phyloP scores from a whole-genome alignment of 2,329 filamentous ascomycete species.

The Calonectria hongkongensis region DNA sequence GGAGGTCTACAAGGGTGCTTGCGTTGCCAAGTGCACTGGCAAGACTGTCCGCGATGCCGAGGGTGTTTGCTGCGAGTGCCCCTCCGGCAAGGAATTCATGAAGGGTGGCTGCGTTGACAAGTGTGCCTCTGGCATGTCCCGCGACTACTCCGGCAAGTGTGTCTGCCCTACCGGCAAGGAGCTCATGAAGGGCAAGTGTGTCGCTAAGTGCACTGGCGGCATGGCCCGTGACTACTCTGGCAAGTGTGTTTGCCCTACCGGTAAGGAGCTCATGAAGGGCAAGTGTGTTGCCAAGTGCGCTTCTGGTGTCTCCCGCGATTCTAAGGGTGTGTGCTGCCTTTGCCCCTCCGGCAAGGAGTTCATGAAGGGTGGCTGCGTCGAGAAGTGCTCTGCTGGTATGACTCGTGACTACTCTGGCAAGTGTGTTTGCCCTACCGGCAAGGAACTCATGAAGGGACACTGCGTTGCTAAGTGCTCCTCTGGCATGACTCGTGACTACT shows the following conservation, averaged over 20 bases:
- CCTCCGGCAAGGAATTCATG: neutral
- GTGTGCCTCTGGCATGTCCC: constrained; percentile 1
- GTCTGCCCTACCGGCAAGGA: neutral
- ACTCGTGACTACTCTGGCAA: neutral
- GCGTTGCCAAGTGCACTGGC: constrained; percentile 10
- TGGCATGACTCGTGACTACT: neutral
- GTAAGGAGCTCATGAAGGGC: neutral
- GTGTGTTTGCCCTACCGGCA: neutral
- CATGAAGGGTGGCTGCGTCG: neutral
- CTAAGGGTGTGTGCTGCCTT: neutral
- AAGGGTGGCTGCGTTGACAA: constrained; percentile 9
- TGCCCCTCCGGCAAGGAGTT: neutral
- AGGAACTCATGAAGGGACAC: neutral
- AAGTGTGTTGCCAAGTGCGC: neutral
- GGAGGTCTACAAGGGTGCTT: neutral
- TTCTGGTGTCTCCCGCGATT: neutral
- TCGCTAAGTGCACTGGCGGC: neutral
- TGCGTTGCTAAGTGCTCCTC: neutral
- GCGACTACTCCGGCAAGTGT: constrained; percentile 3
- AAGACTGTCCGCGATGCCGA: neutral
- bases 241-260: neutral
- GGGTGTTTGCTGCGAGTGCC: neutral
- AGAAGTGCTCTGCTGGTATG: neutral
- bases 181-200: neutral
- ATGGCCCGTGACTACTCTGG: neutral